phyloP scores from a whole-genome alignment of 306 rosid genomes.

The Alnus glutinosa region DNA sequence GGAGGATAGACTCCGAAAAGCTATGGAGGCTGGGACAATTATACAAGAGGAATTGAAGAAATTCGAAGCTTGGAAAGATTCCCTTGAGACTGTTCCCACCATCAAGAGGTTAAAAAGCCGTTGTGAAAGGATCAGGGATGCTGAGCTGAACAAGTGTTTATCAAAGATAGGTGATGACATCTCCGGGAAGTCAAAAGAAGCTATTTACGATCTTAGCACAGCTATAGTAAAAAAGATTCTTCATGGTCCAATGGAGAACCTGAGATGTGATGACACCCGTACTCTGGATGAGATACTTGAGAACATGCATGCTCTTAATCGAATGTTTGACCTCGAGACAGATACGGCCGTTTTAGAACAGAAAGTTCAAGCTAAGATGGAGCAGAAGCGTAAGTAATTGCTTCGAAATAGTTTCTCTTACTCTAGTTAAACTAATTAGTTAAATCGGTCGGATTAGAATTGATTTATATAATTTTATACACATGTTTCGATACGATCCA shows the following conservation, averaged over 20 bases:
- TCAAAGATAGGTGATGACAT: conserved; percentile 69
- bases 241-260: conserved; percentile 88
- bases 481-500: too few species aligned
- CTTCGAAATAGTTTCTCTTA: conserved; percentile 20
- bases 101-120: conserved; percentile 83
- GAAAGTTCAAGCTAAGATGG: conserved; percentile 75
- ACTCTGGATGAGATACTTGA: conserved; percentile 61
- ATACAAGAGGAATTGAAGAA: conserved; percentile 63
- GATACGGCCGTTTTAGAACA: conserved; percentile 68
- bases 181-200: conserved; percentile 65
- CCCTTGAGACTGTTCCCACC: conserved; percentile 85
- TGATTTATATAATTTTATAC: too few species aligned
- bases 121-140: conserved; percentile 72
- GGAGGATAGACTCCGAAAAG: conserved; percentile 77
- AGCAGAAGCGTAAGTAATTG: conserved; percentile 40
- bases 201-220: conserved; percentile 75
- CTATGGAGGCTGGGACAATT: conserved; percentile 61
- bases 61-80: conserved; percentile 86
- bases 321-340: conserved; percentile 90
- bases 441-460: too few species aligned
- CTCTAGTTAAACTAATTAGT: conserved; percentile 2
- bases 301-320: conserved; percentile 81
- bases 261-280: conserved; percentile 68
- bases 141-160: conserved; percentile 82
- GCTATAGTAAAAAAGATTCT: conserved; percentile 76